Conservation (phyloP, 1,284 basidiomycete genomes). For the Malassezia brasiliensis region DNA sequence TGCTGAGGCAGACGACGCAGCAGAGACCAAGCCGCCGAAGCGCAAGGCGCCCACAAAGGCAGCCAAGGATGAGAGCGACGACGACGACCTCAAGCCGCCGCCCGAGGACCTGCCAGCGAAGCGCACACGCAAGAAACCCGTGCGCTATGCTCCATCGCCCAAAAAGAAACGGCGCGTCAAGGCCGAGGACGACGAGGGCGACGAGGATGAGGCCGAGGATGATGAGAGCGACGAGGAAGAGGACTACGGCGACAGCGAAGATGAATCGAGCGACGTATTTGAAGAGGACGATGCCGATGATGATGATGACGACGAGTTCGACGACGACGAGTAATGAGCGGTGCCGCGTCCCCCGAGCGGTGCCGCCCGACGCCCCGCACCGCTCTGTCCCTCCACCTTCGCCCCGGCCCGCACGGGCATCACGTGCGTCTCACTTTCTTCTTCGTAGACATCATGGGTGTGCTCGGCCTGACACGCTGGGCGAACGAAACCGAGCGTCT, state of each 20-base stretch:
- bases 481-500: conserved; percentile 14
- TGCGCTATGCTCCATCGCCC: background rate
- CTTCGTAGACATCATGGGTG: conserved; percentile 12
- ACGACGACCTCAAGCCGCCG: background rate
- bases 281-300: background rate
- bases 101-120: conserved; percentile 11
- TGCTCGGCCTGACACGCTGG: conserved; percentile 19
- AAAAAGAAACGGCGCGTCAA: conserved; percentile 20
- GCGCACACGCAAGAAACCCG: conserved; percentile 3
- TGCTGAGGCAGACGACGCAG: background rate
- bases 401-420: conserved; percentile 1
- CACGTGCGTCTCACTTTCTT: conserved; percentile 8
- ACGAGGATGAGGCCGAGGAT: background rate
- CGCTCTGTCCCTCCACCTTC: background rate
- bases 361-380: too few relatives aligned
- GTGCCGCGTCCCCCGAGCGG: background rate
- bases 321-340: conserved; percentile 2
- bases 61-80: background rate
- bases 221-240: background rate
- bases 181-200: background rate
- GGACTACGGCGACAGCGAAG: conserved; percentile 1
- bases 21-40: background rate
- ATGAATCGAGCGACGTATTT: background rate
- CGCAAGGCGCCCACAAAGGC: background rate
- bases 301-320: conserved; percentile 7